Evolutionary conservation across 768 basidiomycete genomes (phyloP).

Genomic region (Suillus luteus): DNA sequence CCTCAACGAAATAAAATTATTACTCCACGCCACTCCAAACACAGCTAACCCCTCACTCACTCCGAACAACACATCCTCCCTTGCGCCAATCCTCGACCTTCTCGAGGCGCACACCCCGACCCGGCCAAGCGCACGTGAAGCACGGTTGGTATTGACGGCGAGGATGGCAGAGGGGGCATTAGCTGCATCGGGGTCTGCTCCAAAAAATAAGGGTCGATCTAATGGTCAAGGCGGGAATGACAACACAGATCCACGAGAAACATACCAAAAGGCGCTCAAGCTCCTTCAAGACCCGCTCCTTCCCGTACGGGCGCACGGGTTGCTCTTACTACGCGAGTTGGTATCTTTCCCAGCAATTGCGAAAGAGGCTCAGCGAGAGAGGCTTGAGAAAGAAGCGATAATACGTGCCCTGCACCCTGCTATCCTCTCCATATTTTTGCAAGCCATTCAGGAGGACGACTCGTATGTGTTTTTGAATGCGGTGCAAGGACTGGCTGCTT

Average conservation of each 20-base stretch:
- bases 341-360: slow-evolving; percentile 42
- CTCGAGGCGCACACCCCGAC: slow-evolving; percentile 33
- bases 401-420: slow-evolving; percentile 75
- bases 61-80: not conserved
- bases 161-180: slow-evolving; percentile 49
- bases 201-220: slow-evolving; percentile 24
- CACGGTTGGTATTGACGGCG: slow-evolving; percentile 80
- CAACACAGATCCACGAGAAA: slow-evolving; percentile 46
- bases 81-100: not conserved
- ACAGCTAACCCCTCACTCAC: slow-evolving; percentile 4
- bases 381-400: slow-evolving; percentile 19
- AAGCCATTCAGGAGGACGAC: slow-evolving; percentile 86
- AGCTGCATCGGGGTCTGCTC: slow-evolving; percentile 45
- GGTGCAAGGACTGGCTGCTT: slow-evolving; percentile 83
- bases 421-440: slow-evolving; percentile 85
- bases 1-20: slow-evolving; percentile 47
- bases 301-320: slow-evolving; percentile 92
- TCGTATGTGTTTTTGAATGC: slow-evolving; percentile 95
- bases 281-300: slow-evolving; percentile 89
- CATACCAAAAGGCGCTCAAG: slow-evolving; percentile 85
- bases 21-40: slow-evolving; percentile 24
- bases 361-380: slow-evolving; percentile 2
- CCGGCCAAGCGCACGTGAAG: slow-evolving; percentile 70
- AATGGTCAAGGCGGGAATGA: slow-evolving; percentile 37
- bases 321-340: slow-evolving; percentile 79